Evolutionary conservation across 2,329 filamentous ascomycete species (phyloP), one percentile per base, ranked within the genome.

Genomic region (Colletotrichum graminicola): DNA sequence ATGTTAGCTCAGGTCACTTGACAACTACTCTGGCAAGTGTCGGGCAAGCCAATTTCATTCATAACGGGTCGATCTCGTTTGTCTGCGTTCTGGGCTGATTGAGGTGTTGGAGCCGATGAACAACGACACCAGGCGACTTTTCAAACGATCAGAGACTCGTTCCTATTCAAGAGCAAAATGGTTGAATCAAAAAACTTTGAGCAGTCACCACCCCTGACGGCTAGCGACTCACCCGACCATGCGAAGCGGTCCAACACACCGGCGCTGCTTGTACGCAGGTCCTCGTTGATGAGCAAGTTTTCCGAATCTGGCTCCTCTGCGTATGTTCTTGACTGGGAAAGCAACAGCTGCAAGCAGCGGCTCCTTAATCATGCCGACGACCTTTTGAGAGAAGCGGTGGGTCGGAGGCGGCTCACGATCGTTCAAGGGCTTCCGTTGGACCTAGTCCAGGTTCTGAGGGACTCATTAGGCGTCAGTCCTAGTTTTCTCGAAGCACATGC

Each of bases 401-500:
- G 69, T n/a, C 69, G 69, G 23, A 72, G 66, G 54, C 67, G 66
- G 47, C 66, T 72, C 36, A 69, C 69, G 18, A 69, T 72, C 62
- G 32, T 72, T 10, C 70, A 72, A 49, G 70, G 70, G 43, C 55
- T 72, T 4, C 66, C 70, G 34, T 61, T 72, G 10, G 66, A 73
- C 21, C 49, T 72, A 51, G n/a, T 75, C 1, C 72, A 76, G 3
- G 74, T 75, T 3, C 61, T 81, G 16, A 67, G 72, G 32, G 74
- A 74, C 16, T 47, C 71, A 18, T 55, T 78, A 18, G 75, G 65
- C 29, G 66, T 82, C 32, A 78, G 80, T 51, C 69, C 74, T n/a
- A 74, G 65, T 4, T 80, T 82, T 56, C 41, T 82, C 55, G 76
- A 78, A 4, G 79, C 80, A 6, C 77, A 81, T 63, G 75, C 73